Evolutionary conservation across 1,139 yeast species (phyloP), one percentile per base, ranked within the genome.

Genomic region (Groenewaldozyma auringiensis): DNA sequence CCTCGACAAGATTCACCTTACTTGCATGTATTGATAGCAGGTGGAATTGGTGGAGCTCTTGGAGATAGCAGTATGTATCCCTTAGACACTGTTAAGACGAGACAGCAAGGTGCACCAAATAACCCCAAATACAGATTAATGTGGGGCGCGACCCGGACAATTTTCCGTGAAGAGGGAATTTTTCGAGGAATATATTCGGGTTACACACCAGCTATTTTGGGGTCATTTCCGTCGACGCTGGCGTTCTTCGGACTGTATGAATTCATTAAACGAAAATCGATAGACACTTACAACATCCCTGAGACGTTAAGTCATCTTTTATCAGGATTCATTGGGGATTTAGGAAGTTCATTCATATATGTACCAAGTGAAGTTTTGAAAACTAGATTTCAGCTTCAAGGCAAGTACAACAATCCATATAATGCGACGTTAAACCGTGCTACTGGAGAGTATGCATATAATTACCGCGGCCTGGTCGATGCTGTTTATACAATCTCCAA

Each of bases 311-410:
- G 95, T 3, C 94, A 86, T 61, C 72, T 92, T 48, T 68, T 80
- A 1, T 92, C 96, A 0, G 98, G 98, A 0, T 80, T 92, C 41
- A 59, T 89, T 21, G 98, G 97, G 21, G 98, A 92, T 64, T 72
- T 92, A 48, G 92, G 87, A 2, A 83, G 94, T 29, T 83, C 95
- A 59, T 67, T 92, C n/a, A 81, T 87, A 40, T 92, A 92, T 58
- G 98, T 92, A n/a, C 98, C 98, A 2, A 81, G 92, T 31, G 98
- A 92, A 62, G 97, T 92, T n/a, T 67, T 92, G 48, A 92, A 94
- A 63, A 88, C 98, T 4, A 72, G 98, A 56, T 67, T 92, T 42
- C 98, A 92, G 66, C 69, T 92, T 45, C 98, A 92, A 65, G 98
- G 98, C 1, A 74, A 80, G 43, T 75, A 77, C 64, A 86, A 88